Percentiles rank a stretch among this genome's conserved stretches.
Conservation (phyloP, 2,329 filamentous ascomycete species). For the Microthyrium microscopicum region DNA sequence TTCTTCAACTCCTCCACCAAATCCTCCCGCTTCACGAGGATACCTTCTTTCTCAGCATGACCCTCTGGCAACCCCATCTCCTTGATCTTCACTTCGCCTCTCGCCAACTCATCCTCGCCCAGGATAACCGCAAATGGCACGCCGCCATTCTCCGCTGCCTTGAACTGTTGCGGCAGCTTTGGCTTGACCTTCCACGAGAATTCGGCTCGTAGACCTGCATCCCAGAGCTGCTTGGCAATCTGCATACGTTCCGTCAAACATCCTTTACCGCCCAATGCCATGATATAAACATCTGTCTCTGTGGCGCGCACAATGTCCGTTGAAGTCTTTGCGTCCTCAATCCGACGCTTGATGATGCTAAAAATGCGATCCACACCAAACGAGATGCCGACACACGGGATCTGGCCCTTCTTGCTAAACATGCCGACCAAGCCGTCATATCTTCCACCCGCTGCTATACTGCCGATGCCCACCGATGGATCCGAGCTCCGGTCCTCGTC, state of each 20-base stretch:
- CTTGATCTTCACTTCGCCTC: slow-evolving; percentile 72
- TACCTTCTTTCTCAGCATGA: slow-evolving; percentile 80
- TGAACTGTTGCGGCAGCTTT: slow-evolving; percentile 64
- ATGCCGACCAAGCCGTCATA: slow-evolving; percentile 91
- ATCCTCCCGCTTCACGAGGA: slow-evolving; percentile 49
- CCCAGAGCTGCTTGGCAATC: slow-evolving; percentile 62
- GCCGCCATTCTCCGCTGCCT: slow-evolving; percentile 62
- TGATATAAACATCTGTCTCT: slow-evolving; percentile 81
- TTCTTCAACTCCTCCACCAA: slow-evolving; percentile 47
- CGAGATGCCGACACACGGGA: slow-evolving; percentile 82
- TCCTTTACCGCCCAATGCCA: slow-evolving; percentile 82
- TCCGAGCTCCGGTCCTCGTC: slow-evolving; percentile 61
- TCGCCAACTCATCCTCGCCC: slow-evolving; percentile 73
- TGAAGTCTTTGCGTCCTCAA: slow-evolving; percentile 39
- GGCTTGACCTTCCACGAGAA: slow-evolving; percentile 84
- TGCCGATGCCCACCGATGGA: slow-evolving; percentile 69
- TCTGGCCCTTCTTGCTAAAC: slow-evolving; percentile 72
- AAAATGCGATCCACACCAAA: slow-evolving; percentile 95
- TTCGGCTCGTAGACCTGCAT: slow-evolving; percentile 80
- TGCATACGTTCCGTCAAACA: slow-evolving; percentile 75
- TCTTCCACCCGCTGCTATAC: slow-evolving; percentile 74
- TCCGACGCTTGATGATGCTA: slow-evolving; percentile 67
- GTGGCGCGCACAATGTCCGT: slow-evolving; percentile 43
- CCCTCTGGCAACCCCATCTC: slow-evolving; percentile 62
- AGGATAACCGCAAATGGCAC: slow-evolving; percentile 80